Conservation (phyloP, 306 rosid genomes). For the Cicer arietinum region DNA sequence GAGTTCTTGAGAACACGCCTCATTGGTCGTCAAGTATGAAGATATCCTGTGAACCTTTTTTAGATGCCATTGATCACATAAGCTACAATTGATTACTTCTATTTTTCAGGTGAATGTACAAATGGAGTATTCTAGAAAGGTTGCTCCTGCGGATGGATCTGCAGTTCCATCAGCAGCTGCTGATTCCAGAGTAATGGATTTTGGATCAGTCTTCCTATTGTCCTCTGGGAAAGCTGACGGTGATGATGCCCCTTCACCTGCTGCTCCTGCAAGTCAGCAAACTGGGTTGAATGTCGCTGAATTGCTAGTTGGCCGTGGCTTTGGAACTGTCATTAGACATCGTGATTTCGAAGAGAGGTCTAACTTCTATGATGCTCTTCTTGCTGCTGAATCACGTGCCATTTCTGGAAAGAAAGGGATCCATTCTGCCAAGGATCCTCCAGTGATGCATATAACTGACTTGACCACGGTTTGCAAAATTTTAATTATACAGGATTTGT, state of each 20-base stretch:
- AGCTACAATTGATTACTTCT: constrained; percentile 34
- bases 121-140: constrained; percentile 96
- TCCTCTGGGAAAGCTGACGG: constrained; percentile 68
- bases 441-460: constrained; percentile 96
- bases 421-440: constrained; percentile 96
- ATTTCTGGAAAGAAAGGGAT: constrained; percentile 75
- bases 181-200: constrained; percentile 95
- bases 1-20: constrained; percentile 94
- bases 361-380: constrained; percentile 90
- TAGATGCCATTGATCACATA: constrained; percentile 22
- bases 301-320: constrained; percentile 80
- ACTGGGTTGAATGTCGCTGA: constrained; percentile 80
- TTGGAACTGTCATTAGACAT: constrained; percentile 91
- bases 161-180: constrained; percentile 56
- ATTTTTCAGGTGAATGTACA: constrained; percentile 81
- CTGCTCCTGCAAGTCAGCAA: constrained; percentile 60
- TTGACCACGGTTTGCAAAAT: constrained; percentile 66
- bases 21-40: constrained; percentile 84
- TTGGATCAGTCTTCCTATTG: constrained; percentile 82
- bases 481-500: constrained; percentile 20
- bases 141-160: constrained; percentile 65
- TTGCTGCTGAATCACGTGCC: constrained; percentile 93
- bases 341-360: constrained; percentile 99
- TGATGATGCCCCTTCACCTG: constrained; percentile 65
- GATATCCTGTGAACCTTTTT: constrained; percentile 27